Evolutionary conservation across 2,329 filamentous ascomycete genomes (phyloP), one percentile per base, ranked within the genome.

Genomic region (Xylariales sp.): DNA sequence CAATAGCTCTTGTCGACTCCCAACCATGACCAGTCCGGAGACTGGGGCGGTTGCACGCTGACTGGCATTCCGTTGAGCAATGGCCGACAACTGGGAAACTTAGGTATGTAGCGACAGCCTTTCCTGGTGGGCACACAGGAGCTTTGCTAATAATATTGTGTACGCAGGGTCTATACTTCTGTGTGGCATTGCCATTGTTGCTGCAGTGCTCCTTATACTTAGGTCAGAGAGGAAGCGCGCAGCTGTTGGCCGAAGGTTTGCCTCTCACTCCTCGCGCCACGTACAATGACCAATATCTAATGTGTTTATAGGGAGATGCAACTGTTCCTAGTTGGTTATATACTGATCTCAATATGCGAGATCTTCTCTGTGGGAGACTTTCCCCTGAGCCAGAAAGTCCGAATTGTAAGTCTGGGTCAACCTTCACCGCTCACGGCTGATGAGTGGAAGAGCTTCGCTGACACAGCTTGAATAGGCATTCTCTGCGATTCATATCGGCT

Each of bases 341-440:
- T 95, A 40, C 65, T 97, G 41, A 81, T 97, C 44, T 81, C 86
- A 53, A 86, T 98, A 54, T 96, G 90, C 65, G 93, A 97, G 62
- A 95, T 98, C 55, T 96, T 98, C 66, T 90, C 89, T 1, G 81
- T 97, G 24, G 93, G 93, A 50, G 86, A 83, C 20, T 91, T 98
- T 53, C 89, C 91, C 3, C 66, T 96, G 15, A 69, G 77, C 49
- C 66, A 72, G 37, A 78, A 66, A 34, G 85, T 87, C 41, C 81
- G 89, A 59, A 74, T 86, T 53, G 88, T 85, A 74, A 47, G 82
- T 69, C 31, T 20, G 16, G n/a, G 12, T 42, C 13, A 5, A 8
- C n/a, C 21, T 7, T n/a, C 10, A 16, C 12, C 25, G 17, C 13
- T n/a, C 8, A 11, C 20, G n/a, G 16, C 16, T 33, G n/a, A n/a